Evolutionary conservation across 2,329 filamentous ascomycete species (phyloP).

Genomic region (Aspergillus japonicus): DNA sequence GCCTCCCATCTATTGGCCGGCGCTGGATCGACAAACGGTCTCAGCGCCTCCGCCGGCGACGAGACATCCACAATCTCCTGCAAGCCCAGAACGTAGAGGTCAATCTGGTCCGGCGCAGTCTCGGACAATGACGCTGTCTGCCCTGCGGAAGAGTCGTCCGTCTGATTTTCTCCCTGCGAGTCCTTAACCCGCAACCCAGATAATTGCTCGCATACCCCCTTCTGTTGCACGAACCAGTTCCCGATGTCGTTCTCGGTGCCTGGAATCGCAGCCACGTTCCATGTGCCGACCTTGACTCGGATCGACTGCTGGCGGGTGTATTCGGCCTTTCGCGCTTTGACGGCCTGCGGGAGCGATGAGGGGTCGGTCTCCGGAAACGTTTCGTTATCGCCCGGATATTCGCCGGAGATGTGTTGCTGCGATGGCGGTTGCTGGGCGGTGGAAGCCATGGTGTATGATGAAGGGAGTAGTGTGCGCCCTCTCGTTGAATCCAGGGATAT

Average conservation of each 20-base stretch:
- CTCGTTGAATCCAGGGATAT: not conserved
- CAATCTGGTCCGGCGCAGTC: slow-evolving; percentile 62
- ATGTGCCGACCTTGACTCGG: slow-evolving; percentile 85
- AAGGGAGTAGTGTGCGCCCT: not conserved
- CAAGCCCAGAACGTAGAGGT: slow-evolving; percentile 83
- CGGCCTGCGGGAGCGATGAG: slow-evolving; percentile 53
- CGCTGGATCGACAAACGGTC: slow-evolving; percentile 70
- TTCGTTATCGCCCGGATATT: slow-evolving; percentile 18
- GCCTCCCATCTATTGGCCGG: slow-evolving; percentile 77
- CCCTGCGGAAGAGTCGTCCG: slow-evolving; percentile 14
- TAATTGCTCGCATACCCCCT: slow-evolving; percentile 65
- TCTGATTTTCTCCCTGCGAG: slow-evolving; percentile 20
- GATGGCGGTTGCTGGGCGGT: slow-evolving; percentile 6
- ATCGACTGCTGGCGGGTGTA: slow-evolving; percentile 74
- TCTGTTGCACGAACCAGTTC: slow-evolving; percentile 80
- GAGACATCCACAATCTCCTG: slow-evolving; percentile 91
- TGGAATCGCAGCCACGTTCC: slow-evolving; percentile 86
- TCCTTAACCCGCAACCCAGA: slow-evolving; percentile 49
- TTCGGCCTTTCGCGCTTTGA: slow-evolving; percentile 73
- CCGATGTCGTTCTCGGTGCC: slow-evolving; percentile 85
- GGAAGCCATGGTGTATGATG: slow-evolving; percentile 16
- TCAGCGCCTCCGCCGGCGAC: slow-evolving; percentile 74
- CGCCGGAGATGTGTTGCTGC: slow-evolving; percentile 11
- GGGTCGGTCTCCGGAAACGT: slow-evolving; percentile 28
- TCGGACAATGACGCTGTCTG: slow-evolving; percentile 23